Conservation (phyloP, 78 protist genomes). For the Thecamonas trahens region DNA sequence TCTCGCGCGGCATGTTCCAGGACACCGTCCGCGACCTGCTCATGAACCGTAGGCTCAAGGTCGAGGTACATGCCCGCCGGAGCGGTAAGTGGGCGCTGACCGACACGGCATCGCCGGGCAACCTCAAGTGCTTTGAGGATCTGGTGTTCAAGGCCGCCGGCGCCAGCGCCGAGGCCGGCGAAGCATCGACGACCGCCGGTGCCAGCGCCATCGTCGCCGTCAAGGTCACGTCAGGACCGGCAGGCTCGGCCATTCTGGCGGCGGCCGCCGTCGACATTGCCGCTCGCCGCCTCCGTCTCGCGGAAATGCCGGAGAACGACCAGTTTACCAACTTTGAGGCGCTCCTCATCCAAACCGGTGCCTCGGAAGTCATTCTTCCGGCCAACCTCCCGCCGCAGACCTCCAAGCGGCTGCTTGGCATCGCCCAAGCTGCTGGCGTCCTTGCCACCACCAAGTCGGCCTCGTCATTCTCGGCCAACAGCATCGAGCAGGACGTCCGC, state of each 20-base stretch:
- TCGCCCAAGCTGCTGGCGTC: not conserved
- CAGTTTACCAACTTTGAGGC: constrained; percentile 43
- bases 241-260: not conserved
- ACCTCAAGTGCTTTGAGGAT: constrained; percentile 40
- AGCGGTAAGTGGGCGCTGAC: not conserved
- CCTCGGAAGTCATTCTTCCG: not conserved
- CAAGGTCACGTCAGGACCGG: not conserved
- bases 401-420: no score
- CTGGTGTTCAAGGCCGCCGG: not conserved
- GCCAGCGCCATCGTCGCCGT: constrained; percentile 35
- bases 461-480: not conserved
- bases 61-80: constrained; percentile 18
- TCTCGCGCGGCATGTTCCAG: constrained; percentile 20
- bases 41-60: constrained; percentile 9
- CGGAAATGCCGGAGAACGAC: constrained; percentile 50
- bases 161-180: not conserved
- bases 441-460: not conserved
- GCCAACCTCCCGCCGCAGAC: not conserved
- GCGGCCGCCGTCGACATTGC: not conserved
- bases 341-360: not conserved
- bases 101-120: constrained; percentile 42
- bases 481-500: constrained; percentile 23
- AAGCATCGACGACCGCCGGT: not conserved
- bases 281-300: not conserved
- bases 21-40: constrained; percentile 13